Conservation (phyloP, 805 yeast genomes). For the Komagataella phaffii region DNA sequence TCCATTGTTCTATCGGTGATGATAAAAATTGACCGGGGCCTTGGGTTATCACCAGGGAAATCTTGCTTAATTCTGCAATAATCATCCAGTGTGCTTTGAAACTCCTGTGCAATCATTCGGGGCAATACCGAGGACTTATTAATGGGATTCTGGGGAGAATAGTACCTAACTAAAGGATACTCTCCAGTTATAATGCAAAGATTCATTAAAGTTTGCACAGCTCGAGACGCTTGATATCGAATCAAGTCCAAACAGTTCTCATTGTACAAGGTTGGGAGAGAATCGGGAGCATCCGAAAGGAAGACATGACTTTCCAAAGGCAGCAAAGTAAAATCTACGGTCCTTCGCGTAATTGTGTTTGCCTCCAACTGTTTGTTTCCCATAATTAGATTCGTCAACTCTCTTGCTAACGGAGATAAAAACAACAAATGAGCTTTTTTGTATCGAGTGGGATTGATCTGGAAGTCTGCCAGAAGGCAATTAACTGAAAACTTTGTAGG, state of each 20-base stretch:
- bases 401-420: constrained; percentile 38
- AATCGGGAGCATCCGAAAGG: constrained; percentile 44
- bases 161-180: constrained; percentile 75
- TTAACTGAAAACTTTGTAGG: constrained; percentile 56
- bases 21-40: constrained; percentile 62
- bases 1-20: constrained; percentile 81
- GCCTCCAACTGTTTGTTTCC: constrained; percentile 11
- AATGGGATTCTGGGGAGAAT: constrained; percentile 34
- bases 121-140: constrained; percentile 50
- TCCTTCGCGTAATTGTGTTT: constrained; percentile 7
- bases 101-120: constrained; percentile 53
- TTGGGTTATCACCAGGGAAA: constrained; percentile 40
- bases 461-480: constrained; percentile 68
- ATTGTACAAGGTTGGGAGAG: constrained; percentile 66
- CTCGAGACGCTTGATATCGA: constrained; percentile 37
- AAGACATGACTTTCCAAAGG: constrained; percentile 66
- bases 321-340: constrained; percentile 31
- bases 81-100: constrained; percentile 60
- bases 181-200: constrained; percentile 74
- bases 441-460: constrained; percentile 56
- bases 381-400: constrained; percentile 3
- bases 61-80: constrained; percentile 59
- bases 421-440: constrained; percentile 62
- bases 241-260: constrained; percentile 48
- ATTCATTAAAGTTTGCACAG: constrained; percentile 56